Percentiles rank a stretch among this genome's conserved stretches.
phyloP scores from a whole-genome alignment of 768 basidiomycete species.

The Mycena haematopus region DNA sequence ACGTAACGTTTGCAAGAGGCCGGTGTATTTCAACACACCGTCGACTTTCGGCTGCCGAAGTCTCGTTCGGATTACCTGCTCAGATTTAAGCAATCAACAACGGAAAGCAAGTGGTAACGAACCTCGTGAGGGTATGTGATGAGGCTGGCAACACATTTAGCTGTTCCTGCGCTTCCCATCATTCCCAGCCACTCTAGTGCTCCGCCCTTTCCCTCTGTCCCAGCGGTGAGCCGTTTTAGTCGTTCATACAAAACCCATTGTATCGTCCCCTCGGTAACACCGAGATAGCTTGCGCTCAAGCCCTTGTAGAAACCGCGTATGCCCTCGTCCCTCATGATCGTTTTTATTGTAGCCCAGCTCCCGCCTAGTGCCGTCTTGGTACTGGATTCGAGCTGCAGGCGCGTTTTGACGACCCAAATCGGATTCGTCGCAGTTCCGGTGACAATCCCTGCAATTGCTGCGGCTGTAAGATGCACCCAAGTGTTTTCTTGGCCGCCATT shows the following conservation, averaged over 20 bases:
- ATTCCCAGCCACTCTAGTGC: constrained; percentile 77
- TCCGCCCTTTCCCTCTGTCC: constrained; percentile 61
- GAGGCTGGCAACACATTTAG: constrained; percentile 91
- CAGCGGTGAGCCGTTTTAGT: constrained; percentile 72
- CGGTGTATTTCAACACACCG: constrained; percentile 83
- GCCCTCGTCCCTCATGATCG: constrained; percentile 84
- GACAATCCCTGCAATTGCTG: constrained; percentile 82
- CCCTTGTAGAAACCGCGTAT: constrained; percentile 93
- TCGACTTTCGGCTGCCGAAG: constrained; percentile 86
- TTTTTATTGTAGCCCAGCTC: constrained; percentile 66
- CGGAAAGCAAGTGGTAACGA: constrained; percentile 33
- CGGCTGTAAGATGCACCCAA: constrained; percentile 84
- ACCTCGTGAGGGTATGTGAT: constrained; percentile 99
- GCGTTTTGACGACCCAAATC: constrained; percentile 99
- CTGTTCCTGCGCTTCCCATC: constrained; percentile 89
- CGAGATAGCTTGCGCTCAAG: constrained; percentile 91
- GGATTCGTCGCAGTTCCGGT: constrained; percentile 96
- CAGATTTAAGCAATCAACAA: constrained; percentile 8
- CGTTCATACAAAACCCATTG: constrained; percentile 98
- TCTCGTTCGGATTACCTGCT: constrained; percentile 88
- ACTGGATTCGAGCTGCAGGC: constrained; percentile 71
- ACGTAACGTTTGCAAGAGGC: constrained; percentile 82
- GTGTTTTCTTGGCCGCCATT: constrained; percentile 84
- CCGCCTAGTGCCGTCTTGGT: constrained; percentile 49
- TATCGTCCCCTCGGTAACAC: constrained; percentile 94